phyloP scores from a whole-genome alignment of 106 monocot species.

The Dendrobium nobile region DNA sequence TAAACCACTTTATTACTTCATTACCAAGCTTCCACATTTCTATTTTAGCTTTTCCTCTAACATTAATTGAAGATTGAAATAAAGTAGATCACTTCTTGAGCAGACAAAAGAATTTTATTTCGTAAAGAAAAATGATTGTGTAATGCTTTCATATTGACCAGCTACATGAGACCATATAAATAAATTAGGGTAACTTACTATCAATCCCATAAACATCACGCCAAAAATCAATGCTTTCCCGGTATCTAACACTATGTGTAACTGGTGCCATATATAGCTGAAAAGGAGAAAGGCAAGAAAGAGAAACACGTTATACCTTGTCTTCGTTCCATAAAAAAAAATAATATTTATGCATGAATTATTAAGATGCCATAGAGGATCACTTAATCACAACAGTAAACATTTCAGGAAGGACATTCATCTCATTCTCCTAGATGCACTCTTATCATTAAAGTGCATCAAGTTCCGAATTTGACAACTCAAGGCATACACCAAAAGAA shows the following conservation, averaged over 20 bases:
- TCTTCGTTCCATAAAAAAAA: neutral
- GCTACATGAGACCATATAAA: neutral
- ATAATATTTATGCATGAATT: neutral
- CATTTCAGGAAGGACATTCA: neutral
- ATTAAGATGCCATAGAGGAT: neutral
- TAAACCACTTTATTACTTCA: neutral
- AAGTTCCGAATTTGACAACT: neutral
- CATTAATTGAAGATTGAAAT: neutral
- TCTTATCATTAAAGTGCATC: neutral
- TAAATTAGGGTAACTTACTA: constrained; percentile 52
- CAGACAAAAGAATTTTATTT: neutral
- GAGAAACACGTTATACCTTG: neutral
- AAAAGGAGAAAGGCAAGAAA: constrained; percentile 13
- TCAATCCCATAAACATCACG: constrained; percentile 92
- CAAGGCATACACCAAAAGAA: neutral
- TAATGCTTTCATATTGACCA: neutral
- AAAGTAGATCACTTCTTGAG: neutral
- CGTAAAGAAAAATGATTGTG: neutral
- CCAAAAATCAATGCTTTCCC: constrained; percentile 92
- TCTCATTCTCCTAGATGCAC: neutral
- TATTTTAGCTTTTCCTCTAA: neutral
- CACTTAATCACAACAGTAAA: neutral
- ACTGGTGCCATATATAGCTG: constrained; percentile 97
- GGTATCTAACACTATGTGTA: constrained; percentile 78
- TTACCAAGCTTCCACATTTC: neutral